phyloP scores from a whole-genome alignment of 2,329 filamentous ascomycete species.

The Nemania serpens region DNA sequence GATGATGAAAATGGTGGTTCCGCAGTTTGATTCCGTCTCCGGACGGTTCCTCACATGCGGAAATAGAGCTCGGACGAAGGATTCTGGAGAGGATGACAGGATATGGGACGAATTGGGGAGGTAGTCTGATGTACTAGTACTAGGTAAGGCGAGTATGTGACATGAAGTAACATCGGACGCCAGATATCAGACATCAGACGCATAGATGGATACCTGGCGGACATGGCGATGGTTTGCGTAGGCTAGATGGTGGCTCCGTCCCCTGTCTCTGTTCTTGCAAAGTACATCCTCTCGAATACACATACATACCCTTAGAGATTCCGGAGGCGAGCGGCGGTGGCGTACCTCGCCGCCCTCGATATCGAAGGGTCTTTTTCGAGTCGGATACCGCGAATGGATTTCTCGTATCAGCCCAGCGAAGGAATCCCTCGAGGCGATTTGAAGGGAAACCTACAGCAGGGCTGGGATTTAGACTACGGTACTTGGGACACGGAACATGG shows the following conservation, averaged over 20 bases:
- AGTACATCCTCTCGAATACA: neutral
- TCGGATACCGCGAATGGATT: neutral
- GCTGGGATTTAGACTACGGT: neutral
- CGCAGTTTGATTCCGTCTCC: neutral
- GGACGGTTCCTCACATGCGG: neutral
- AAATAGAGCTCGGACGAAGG: constrained; percentile 19
- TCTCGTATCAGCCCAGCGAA: neutral
- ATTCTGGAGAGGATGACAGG: neutral
- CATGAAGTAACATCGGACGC: no score
- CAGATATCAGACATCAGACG: no score
- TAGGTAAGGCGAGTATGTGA: no score
- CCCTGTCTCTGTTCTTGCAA: no score
- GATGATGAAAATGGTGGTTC: no score
- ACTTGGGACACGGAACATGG: neutral
- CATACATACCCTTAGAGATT: neutral
- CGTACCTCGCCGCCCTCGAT: neutral
- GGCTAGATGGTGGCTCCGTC: no score
- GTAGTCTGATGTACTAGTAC: no score
- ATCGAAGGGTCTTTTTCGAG: neutral
- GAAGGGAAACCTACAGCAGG: neutral
- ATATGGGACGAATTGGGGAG: neutral
- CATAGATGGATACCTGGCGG: no score
- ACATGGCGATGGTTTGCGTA: no score
- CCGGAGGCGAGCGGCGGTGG: neutral
- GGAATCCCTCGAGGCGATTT: neutral